Base-by-base conservation (phyloP, 2,329 filamentous ascomycete species). In the Colletotrichum kahawae region DNA sequence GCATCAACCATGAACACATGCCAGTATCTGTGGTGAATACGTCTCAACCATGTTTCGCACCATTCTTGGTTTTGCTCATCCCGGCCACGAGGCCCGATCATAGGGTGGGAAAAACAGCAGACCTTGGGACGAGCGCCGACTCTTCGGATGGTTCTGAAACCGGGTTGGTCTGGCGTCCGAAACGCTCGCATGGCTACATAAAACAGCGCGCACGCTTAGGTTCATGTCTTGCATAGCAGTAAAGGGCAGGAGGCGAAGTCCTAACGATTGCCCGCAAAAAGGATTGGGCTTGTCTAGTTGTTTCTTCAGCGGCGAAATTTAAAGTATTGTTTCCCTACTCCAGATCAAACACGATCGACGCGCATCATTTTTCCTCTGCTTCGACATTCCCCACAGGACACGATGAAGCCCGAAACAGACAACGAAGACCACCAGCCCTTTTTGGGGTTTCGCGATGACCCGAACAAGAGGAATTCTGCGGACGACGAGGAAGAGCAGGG, bases 401-500 rank as follows among this genome's bases (percentile, higher is more conserved):
- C 8, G 34, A 75, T 75, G 73, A 60, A 64, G 48, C 48, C 29
- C n/a, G 38, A 72, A 21, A 13, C 10, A 51, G 43, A 51, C n/a
- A 51, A 24, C 14, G 73, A 75, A 12, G 73, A 72, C 7, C 51
- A 59, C 12, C 63, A 75, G 64, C 73, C 73, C n/a, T 75, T 75
- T 9, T 6, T 75, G 18, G 73, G 73, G 1, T 75, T 75, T 31
- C 63, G 69, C 14, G 69, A 75, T 29, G 63, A 75, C 21, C 63
- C 63, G 2, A n/a, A 4, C 1, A 59, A 34, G 21, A 36, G 34
- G 31, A 14, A 24, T 10, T 72, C 63, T 5, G 16, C 14, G 5
- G 57, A 67, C 3, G n/a, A 71, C 5, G 36, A 34, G 2, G 67
- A 69, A 2, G 36, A 43, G 21, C 56, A 69, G 38, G 16, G 18